Percentiles rank a stretch among this genome's conserved stretches.
These are phyloP conservation scores for Morella rubra DNA, from an alignment of 306 rosid genomes.

Conservation along the genomic window DNA sequence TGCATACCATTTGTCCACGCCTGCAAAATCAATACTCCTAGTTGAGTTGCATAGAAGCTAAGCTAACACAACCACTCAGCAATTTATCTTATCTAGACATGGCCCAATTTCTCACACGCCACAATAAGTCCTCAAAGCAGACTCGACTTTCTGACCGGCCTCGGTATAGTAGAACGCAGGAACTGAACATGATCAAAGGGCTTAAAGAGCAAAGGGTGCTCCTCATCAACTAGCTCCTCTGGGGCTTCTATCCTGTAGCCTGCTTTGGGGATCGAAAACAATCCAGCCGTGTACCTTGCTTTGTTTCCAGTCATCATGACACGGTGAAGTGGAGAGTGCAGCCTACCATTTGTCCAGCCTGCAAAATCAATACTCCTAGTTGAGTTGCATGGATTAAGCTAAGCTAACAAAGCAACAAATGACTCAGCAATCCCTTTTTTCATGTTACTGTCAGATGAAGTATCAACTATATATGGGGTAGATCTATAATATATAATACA, in stretches of 20 bases:
- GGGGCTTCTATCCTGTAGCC: slow-evolving; percentile 55
- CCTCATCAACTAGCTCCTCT: slow-evolving; percentile 65
- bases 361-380: slow-evolving; percentile 2
- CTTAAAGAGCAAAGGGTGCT: slow-evolving; percentile 61
- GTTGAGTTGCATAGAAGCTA: too few species aligned
- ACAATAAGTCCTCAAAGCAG: slow-evolving; percentile 51
- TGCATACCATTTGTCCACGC: slow-evolving; percentile 78
- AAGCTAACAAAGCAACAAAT: too few species aligned
- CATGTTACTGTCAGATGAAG: too few species aligned
- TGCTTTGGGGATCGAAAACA: slow-evolving; percentile 59
- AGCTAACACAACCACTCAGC: too few species aligned
- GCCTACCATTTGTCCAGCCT: slow-evolving; percentile 83
- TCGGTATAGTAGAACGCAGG: slow-evolving; percentile 41
- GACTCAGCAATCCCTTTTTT: too few species aligned
- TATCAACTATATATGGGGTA: too few species aligned
- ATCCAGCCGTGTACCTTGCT: slow-evolving; percentile 58
- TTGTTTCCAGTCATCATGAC: slow-evolving; percentile 70
- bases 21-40: slow-evolving; percentile 38
- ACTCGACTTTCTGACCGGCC: slow-evolving; percentile 43
- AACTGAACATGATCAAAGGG: slow-evolving; percentile 59
- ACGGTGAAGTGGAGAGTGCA: slow-evolving; percentile 57
- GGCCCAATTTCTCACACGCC: slow-evolving; percentile 37
- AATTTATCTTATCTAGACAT: too few species aligned
- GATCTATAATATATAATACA: too few species aligned
- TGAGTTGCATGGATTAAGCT: too few species aligned